A percentile compares a stretch with the other conserved stretches of the same genome.
phyloP scores from a whole-genome alignment of 164 flowering plant species.

The Malania oleifera region DNA sequence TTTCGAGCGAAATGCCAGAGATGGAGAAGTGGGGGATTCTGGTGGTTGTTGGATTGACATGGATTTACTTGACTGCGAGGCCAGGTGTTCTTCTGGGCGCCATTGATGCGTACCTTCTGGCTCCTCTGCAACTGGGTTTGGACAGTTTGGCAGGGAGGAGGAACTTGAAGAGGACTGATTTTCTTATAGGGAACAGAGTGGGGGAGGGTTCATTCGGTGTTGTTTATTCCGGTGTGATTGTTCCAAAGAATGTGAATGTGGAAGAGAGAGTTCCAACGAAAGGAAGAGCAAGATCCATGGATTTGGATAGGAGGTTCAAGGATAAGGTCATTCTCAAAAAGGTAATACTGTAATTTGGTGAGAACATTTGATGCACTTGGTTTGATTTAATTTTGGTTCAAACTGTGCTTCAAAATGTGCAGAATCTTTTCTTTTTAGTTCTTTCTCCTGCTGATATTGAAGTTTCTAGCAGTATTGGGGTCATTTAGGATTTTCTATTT shows the following conservation, averaged over 20 bases:
- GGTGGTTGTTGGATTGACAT: slow-evolving; percentile 53
- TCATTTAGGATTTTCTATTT: too few species aligned
- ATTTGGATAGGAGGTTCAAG: slow-evolving; percentile 54
- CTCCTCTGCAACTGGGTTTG: slow-evolving; percentile 73
- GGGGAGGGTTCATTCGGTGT: slow-evolving; percentile 97
- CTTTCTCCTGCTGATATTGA: too few species aligned
- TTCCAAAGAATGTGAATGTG: slow-evolving; percentile 56
- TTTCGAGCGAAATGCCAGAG: slow-evolving; percentile 49
- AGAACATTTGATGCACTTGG: background rate
- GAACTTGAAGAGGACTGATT: slow-evolving; percentile 67
- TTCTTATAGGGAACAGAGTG: slow-evolving; percentile 55
- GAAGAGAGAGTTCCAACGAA: slow-evolving; percentile 42
- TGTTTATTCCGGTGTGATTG: slow-evolving; percentile 78
- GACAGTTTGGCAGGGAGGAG: slow-evolving; percentile 62
- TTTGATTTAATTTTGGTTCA: background rate
- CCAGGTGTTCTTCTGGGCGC: slow-evolving; percentile 94
- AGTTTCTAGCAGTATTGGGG: too few species aligned
- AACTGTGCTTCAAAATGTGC: too few species aligned
- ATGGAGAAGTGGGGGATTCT: slow-evolving; percentile 58
- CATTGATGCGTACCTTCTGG: slow-evolving; percentile 81
- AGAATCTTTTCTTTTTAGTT: too few species aligned
- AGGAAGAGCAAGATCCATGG: slow-evolving; percentile 32
- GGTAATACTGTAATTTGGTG: slow-evolving; percentile 34
- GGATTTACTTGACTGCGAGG: slow-evolving; percentile 92
- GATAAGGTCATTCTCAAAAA: slow-evolving; percentile 82